These are phyloP conservation scores for Brassica hybrid DNA, from an alignment of 441 rosid species.

Conservation along the genomic window DNA sequence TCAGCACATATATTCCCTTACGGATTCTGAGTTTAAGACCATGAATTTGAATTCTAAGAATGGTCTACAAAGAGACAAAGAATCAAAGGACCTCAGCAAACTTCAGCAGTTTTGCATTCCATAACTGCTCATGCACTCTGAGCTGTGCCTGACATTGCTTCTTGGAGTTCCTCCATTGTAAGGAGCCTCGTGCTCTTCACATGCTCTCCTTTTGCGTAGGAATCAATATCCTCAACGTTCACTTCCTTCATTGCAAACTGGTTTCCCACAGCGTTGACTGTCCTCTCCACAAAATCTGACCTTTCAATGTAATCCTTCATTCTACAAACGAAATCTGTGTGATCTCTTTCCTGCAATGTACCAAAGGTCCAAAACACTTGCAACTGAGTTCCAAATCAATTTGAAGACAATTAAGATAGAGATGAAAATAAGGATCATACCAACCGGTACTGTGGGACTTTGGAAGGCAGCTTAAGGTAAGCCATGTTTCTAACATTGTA, in stretches of 20 bases:
- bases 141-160: slow-evolving; percentile 36
- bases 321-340: slow-evolving; percentile 64
- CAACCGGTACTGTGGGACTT: slow-evolving; percentile 69
- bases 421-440: slow-evolving; percentile 42
- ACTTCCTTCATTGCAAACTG: slow-evolving; percentile 55
- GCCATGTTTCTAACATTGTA: slow-evolving; percentile 68
- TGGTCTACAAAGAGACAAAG: slow-evolving; percentile 7
- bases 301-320: slow-evolving; percentile 74
- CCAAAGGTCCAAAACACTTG: background rate
- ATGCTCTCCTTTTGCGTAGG: slow-evolving; percentile 35
- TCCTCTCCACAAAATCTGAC: slow-evolving; percentile 59
- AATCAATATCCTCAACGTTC: slow-evolving; percentile 44
- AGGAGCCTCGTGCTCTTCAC: slow-evolving; percentile 55
- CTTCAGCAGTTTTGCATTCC: slow-evolving; percentile 8
- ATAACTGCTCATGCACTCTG: slow-evolving; percentile 18
- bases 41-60: background rate
- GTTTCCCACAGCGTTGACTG: slow-evolving; percentile 54
- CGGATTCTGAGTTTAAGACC: slow-evolving; percentile 9
- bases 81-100: slow-evolving; percentile 12
- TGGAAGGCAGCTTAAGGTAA: slow-evolving; percentile 74
- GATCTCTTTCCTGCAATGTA: slow-evolving; percentile 62
- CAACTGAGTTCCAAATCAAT: slow-evolving; percentile 12
- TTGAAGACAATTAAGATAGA: background rate
- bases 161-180: slow-evolving; percentile 57
- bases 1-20: background rate